Conservation (phyloP, 1,284 basidiomycete genomes). For the Leccinum solheimii region DNA sequence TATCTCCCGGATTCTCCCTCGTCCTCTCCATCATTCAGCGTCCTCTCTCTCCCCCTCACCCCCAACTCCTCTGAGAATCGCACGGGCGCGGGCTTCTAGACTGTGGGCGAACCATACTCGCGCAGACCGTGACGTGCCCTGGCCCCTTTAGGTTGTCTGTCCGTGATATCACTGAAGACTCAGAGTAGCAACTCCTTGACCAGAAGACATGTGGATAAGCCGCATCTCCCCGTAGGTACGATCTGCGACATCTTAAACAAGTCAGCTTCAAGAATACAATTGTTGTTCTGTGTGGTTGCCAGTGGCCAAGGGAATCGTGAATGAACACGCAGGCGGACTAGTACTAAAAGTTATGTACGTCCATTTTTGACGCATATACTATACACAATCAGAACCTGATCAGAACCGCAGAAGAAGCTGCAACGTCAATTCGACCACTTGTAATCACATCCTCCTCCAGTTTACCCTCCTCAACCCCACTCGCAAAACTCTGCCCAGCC, state of each 20-base stretch:
- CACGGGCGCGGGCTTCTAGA: neutral
- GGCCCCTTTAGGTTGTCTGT: neutral
- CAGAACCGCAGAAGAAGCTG: constrained; percentile 49
- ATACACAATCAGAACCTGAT: constrained; percentile 20
- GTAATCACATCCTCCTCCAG: constrained; percentile 40
- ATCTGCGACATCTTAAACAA: neutral
- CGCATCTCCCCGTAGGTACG: neutral
- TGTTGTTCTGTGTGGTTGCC: neutral
- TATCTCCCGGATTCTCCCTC: no score
- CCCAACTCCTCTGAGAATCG: neutral
- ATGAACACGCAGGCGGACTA: neutral
- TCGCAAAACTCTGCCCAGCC: constrained; percentile 49
- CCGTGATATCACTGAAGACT: neutral
- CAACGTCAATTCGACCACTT: constrained; percentile 37
- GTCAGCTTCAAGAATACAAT: neutral
- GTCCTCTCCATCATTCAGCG: neutral
- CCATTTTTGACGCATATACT: neutral
- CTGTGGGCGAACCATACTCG: neutral
- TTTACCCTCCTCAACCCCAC: constrained; percentile 40
- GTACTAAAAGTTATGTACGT: neutral
- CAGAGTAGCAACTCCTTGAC: neutral
- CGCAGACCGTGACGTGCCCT: neutral
- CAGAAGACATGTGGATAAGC: neutral
- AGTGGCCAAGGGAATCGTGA: neutral
- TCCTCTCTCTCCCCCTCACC: neutral